Evolutionary conservation across 768 basidiomycete species (phyloP).

Genomic region (Chalciporus piperatus): DNA sequence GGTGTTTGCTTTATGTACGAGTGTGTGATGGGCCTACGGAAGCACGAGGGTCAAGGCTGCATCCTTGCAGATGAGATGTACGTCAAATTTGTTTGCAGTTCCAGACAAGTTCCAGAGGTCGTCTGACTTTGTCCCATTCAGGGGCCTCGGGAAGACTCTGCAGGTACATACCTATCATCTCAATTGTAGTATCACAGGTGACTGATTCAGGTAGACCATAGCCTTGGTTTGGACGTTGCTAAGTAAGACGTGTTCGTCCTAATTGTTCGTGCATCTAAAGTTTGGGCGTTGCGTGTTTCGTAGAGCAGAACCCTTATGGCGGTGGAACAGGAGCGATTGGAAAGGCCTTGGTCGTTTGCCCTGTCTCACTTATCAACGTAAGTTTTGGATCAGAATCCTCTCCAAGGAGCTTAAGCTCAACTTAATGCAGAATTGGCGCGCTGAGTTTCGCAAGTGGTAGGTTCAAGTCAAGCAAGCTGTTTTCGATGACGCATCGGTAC

Average conservation of each 20-base stretch:
- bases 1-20: slow-evolving; percentile 92
- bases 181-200: not conserved
- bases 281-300: not conserved
- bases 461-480: slow-evolving; percentile 25
- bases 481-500: not conserved
- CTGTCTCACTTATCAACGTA: slow-evolving; percentile 85
- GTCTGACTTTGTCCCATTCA: slow-evolving; percentile 28
- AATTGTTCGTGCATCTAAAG: slow-evolving; percentile 1
- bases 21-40: slow-evolving; percentile 90
- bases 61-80: slow-evolving; percentile 98
- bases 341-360: slow-evolving; percentile 91
- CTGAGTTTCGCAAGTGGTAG: slow-evolving; percentile 93
- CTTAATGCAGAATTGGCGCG: slow-evolving; percentile 79
- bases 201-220: slow-evolving; percentile 55
- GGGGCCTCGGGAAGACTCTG: slow-evolving; percentile 97
- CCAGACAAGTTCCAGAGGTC: slow-evolving; percentile 1
- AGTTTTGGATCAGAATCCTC: slow-evolving; percentile 18
- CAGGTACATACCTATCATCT: slow-evolving; percentile 44
- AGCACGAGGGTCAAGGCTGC: slow-evolving; percentile 89
- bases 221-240: slow-evolving; percentile 90
- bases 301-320: slow-evolving; percentile 84
- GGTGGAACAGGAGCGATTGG: slow-evolving; percentile 53
- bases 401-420: not conserved
- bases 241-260: slow-evolving; percentile 46
- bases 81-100: slow-evolving; percentile 5